Conservation (phyloP, 2,329 filamentous ascomycete species). For the Trichophyton simii region DNA sequence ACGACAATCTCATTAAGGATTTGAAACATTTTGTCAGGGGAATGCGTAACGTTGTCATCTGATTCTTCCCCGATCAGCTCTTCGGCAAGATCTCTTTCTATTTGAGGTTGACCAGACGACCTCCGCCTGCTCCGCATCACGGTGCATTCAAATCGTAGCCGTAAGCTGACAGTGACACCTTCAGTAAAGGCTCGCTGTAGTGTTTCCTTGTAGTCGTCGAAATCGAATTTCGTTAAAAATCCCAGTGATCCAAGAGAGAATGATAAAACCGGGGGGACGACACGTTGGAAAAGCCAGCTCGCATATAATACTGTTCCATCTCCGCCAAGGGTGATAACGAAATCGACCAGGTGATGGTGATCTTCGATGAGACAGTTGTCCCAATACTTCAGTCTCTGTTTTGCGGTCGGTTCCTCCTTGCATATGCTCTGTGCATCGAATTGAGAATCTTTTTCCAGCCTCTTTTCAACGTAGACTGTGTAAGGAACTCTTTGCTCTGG, state of each 20-base stretch:
- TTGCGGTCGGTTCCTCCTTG: slow-evolving; percentile 44
- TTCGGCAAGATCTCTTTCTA: slow-evolving; percentile 62
- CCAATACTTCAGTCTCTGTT: slow-evolving; percentile 65
- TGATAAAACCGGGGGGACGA: slow-evolving; percentile 84
- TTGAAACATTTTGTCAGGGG: slow-evolving; percentile 70
- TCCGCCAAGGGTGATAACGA: slow-evolving; percentile 80
- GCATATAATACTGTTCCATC: slow-evolving; percentile 96
- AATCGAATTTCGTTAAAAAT: slow-evolving; percentile 95
- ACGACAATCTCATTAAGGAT: slow-evolving; percentile 96
- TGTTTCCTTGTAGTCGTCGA: slow-evolving; percentile 56
- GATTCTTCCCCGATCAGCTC: slow-evolving; percentile 69
- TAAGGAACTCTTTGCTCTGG: slow-evolving; percentile 56
- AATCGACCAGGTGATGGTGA: slow-evolving; percentile 80
- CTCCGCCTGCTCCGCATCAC: slow-evolving; percentile 58
- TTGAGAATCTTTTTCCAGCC: slow-evolving; percentile 53
- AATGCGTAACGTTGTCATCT: slow-evolving; percentile 73
- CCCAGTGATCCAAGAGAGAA: slow-evolving; percentile 86
- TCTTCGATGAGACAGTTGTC: slow-evolving; percentile 62
- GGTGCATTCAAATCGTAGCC: slow-evolving; percentile 83
- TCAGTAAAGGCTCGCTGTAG: slow-evolving; percentile 61
- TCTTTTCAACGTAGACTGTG: slow-evolving; percentile 69
- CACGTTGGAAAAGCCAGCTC: slow-evolving; percentile 90
- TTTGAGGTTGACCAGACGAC: slow-evolving; percentile 19
- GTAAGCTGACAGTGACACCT: slow-evolving; percentile 76
- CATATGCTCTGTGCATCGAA: slow-evolving; percentile 64